A percentile compares a stretch with the other conserved stretches of the same genome.
Conservation (phyloP, 371 early-diverging fungal genomes). For the Lichtheimia ornata region DNA sequence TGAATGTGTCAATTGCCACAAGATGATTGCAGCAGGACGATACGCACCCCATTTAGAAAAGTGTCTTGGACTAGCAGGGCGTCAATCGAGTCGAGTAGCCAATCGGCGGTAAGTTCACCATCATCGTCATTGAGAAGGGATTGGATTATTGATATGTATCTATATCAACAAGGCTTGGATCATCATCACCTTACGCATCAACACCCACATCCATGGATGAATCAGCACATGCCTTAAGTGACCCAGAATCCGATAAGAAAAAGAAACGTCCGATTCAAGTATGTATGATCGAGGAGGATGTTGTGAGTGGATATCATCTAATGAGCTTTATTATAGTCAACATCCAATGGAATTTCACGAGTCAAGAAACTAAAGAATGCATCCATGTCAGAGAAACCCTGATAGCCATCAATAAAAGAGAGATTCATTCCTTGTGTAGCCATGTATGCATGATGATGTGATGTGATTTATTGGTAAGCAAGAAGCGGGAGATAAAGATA, state of each 20-base stretch:
- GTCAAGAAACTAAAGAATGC: constrained; percentile 12
- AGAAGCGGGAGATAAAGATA: no score
- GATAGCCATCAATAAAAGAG: neutral
- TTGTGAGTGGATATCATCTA: neutral
- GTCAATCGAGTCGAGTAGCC: constrained; percentile 66
- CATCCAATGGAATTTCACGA: constrained; percentile 12
- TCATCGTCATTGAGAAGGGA: neutral
- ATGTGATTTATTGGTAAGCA: no score
- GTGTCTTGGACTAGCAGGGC: constrained; percentile 82
- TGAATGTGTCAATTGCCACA: constrained; percentile 80
- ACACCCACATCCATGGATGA: constrained; percentile 5
- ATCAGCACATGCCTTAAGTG: constrained; percentile 1
- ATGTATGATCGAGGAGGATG: neutral
- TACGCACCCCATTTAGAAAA: constrained; percentile 90
- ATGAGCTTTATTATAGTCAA: neutral
- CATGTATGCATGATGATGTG: no score
- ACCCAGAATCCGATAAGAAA: constrained; percentile 12
- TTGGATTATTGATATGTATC: neutral
- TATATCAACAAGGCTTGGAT: constrained; percentile 5
- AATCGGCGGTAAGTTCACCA: constrained; percentile 48
- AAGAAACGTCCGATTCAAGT: constrained; percentile 9
- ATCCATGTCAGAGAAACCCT: constrained; percentile 4
- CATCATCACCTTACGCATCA: constrained; percentile 10
- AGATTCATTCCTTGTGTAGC: no score
- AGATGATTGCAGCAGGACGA: constrained; percentile 74